Conservation (phyloP, 2,329 filamentous ascomycete genomes). For the Coniochaeta sp. region DNA sequence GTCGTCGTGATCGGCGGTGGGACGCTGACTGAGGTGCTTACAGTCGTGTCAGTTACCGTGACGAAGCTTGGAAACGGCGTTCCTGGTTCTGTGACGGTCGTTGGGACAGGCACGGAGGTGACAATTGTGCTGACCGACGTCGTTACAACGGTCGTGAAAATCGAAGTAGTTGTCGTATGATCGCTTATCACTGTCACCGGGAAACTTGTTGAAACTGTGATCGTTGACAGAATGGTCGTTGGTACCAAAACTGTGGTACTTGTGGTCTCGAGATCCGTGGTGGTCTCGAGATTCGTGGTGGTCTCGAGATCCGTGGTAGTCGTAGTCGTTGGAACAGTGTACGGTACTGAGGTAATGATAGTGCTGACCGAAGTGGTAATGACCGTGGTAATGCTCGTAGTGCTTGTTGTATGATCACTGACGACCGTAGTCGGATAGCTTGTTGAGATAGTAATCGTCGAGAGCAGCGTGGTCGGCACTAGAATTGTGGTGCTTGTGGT, state of each 20-base stretch:
- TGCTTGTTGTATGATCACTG: not conserved
- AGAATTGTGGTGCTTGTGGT: not conserved
- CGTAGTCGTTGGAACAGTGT: not conserved
- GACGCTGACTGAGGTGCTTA: constrained; percentile 1
- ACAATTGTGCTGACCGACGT: not conserved
- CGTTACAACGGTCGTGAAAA: not conserved
- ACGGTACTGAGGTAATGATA: not conserved
- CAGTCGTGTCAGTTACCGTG: not conserved
- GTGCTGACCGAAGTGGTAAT: not conserved
- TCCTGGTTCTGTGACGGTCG: not conserved
- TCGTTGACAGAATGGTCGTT: not conserved
- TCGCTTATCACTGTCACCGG: not conserved
- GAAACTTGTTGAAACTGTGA: not conserved
- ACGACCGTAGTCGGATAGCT: not conserved
- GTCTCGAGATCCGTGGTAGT: constrained; percentile 1
- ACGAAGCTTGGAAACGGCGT: not conserved
- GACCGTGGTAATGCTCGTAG: not conserved
- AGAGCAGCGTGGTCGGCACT: not conserved
- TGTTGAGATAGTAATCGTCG: not conserved
- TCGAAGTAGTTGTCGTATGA: not conserved
- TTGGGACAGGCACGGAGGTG: not conserved
- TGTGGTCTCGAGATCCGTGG: not conserved
- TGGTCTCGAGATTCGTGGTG: not conserved
- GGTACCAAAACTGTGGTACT: not conserved
- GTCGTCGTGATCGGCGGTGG: constrained; percentile 5